phyloP scores from a whole-genome alignment of 805 yeast genomes.

The Metschnikowia arizonensis region DNA sequence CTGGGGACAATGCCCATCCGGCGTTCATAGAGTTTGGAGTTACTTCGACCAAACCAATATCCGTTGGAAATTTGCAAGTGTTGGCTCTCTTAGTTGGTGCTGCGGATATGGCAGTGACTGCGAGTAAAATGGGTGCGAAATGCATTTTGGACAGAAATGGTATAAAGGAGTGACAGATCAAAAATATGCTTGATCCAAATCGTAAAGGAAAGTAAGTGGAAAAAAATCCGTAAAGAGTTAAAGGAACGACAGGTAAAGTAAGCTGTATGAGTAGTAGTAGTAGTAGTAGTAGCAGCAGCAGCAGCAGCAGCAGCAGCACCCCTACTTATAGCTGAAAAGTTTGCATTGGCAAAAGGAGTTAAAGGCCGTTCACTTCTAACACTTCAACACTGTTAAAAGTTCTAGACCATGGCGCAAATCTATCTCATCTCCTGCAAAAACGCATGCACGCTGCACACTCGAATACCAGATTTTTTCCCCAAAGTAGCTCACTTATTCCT shows the following conservation, averaged over 20 bases:
- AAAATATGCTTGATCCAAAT: neutral
- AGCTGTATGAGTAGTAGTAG: neutral
- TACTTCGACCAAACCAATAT: slow-evolving; percentile 66
- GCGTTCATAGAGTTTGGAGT: slow-evolving; percentile 55
- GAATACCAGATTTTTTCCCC: neutral
- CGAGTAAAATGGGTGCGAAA: slow-evolving; percentile 20
- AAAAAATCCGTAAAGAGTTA: neutral
- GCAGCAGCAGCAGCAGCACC: neutral
- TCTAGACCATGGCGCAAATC: slow-evolving; percentile 4
- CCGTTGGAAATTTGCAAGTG: slow-evolving; percentile 66
- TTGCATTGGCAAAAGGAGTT: neutral
- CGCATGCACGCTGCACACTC: slow-evolving; percentile 1
- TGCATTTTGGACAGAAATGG: slow-evolving; percentile 3
- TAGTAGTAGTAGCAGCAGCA: neutral
- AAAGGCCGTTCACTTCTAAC: neutral
- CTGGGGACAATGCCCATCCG: slow-evolving; percentile 87
- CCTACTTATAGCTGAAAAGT: neutral
- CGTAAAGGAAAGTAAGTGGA: slow-evolving; percentile 1
- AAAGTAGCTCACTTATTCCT: slow-evolving; percentile 2
- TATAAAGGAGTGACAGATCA: slow-evolving; percentile 1
- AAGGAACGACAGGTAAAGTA: slow-evolving; percentile 1
- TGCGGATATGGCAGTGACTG: slow-evolving; percentile 22
- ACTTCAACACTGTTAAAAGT: neutral
- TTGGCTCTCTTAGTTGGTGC: slow-evolving; percentile 30
- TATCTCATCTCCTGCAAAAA: neutral